Conservation (phyloP, 1,284 basidiomycete species). For the Omphalotus olearius region DNA sequence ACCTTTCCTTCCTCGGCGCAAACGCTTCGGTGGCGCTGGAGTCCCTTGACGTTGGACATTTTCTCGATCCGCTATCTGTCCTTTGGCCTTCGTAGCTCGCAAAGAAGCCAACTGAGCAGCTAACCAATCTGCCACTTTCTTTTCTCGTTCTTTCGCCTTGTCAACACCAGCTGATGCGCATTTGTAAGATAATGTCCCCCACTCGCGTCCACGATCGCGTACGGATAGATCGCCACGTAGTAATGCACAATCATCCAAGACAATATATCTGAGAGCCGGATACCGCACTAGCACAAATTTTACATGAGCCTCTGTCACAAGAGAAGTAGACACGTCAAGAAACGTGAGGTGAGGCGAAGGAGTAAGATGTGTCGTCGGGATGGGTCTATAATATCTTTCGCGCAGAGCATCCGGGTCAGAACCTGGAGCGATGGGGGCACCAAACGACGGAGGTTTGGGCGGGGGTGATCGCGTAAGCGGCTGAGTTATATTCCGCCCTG, state of each 20-base stretch:
- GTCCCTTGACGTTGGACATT: neutral
- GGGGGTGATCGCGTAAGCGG: conserved; percentile 29
- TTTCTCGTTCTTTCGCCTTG: conserved; percentile 54
- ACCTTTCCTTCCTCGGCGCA: conserved; percentile 21
- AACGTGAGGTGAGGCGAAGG: conserved; percentile 38
- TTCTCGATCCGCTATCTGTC: neutral
- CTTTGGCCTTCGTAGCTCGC: neutral
- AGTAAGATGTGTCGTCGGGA: conserved; percentile 19
- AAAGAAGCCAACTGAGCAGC: conserved; percentile 23
- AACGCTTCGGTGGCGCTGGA: neutral
- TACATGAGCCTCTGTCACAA: conserved; percentile 43
- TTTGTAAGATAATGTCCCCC: conserved; percentile 50
- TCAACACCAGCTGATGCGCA: conserved; percentile 52
- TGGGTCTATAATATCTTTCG: conserved; percentile 1
- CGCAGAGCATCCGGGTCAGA: neutral
- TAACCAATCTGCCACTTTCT: conserved; percentile 47
- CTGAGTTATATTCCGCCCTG: conserved; percentile 46
- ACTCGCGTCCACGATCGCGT: conserved; percentile 36
- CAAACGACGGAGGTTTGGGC: conserved; percentile 12
- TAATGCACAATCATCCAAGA: conserved; percentile 51
- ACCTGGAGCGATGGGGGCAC: conserved; percentile 6
- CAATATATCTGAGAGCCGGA: conserved; percentile 39
- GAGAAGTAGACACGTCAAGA: conserved; percentile 61
- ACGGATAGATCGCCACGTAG: conserved; percentile 33
- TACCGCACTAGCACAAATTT: conserved; percentile 45